These are phyloP conservation scores for Lyophyllum decastes DNA, from an alignment of 768 basidiomycete species.

Conservation along the genomic window DNA sequence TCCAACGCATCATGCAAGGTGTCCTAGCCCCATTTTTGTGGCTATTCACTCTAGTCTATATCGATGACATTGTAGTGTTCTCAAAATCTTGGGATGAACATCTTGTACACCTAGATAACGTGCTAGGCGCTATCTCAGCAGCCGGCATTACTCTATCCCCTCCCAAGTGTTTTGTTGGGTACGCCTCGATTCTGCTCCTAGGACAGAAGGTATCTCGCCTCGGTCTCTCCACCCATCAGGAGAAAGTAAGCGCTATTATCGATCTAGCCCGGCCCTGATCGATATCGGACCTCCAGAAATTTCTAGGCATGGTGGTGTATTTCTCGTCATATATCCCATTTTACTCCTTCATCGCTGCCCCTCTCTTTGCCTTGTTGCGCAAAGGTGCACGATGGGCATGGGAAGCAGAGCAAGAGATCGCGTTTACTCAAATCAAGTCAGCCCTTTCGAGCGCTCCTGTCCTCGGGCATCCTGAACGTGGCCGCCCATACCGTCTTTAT, in stretches of 20 bases:
- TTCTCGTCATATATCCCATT: constrained; percentile 36
- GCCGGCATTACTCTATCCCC: constrained; percentile 34
- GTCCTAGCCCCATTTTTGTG: constrained; percentile 36
- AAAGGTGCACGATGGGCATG: constrained; percentile 26
- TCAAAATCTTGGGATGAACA: constrained; percentile 30
- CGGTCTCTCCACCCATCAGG: constrained; percentile 36
- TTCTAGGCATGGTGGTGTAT: constrained; percentile 39
- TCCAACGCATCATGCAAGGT: constrained; percentile 42
- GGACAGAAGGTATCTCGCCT: constrained; percentile 41
- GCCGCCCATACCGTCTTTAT: constrained; percentile 34
- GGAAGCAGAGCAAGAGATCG: constrained; percentile 19
- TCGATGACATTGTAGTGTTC: constrained; percentile 43
- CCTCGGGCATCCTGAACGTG: constrained; percentile 26
- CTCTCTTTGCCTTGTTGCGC: constrained; percentile 32
- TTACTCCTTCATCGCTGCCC: constrained; percentile 33
- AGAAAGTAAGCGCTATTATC: constrained; percentile 37
- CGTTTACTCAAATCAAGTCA: constrained; percentile 27
- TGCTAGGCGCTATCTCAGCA: constrained; percentile 26
- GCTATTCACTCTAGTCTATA: constrained; percentile 41
- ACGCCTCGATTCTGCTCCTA: constrained; percentile 31
- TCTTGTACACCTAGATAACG: constrained; percentile 26
- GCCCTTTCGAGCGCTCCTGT: constrained; percentile 33
- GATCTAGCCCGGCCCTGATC: constrained; percentile 27
- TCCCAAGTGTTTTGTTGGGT: constrained; percentile 34
- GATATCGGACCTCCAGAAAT: constrained; percentile 28